phyloP scores from a whole-genome alignment of 306 rosid genomes.

The Styphnolobium japonicum region DNA sequence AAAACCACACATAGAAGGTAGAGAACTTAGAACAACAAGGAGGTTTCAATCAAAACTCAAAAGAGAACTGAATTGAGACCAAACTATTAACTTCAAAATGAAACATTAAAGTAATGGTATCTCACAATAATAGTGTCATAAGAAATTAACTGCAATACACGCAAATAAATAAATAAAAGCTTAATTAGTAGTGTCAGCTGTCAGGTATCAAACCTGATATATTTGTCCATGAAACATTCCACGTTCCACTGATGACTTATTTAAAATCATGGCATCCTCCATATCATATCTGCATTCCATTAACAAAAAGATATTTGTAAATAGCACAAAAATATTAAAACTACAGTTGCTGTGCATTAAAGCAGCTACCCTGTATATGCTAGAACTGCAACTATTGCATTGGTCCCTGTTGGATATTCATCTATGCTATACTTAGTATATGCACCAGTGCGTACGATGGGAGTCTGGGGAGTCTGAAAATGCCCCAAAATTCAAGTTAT shows the following conservation, averaged over 20 bases:
- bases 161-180: slow-evolving; percentile 15
- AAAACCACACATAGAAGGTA: not conserved
- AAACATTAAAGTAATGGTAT: slow-evolving; percentile 1
- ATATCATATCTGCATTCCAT: slow-evolving; percentile 72
- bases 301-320: slow-evolving; percentile 14
- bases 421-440: slow-evolving; percentile 67
- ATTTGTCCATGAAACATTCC: slow-evolving; percentile 96
- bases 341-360: slow-evolving; percentile 13
- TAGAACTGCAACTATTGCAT: slow-evolving; percentile 94
- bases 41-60: not conserved
- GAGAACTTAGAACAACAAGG: not conserved
- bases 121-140: not conserved
- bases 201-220: slow-evolving; percentile 66
- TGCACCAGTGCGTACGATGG: slow-evolving; percentile 81
- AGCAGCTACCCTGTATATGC: slow-evolving; percentile 88
- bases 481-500: slow-evolving; percentile 24
- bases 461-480: slow-evolving; percentile 88
- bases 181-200: not conserved
- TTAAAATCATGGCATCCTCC: slow-evolving; percentile 99
- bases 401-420: slow-evolving; percentile 90
- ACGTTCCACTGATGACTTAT: slow-evolving; percentile 94
- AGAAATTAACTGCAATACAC: not conserved
- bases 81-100: slow-evolving; percentile 10
- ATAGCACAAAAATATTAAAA: slow-evolving; percentile 7
- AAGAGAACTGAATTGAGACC: not conserved